Base-by-base conservation (phyloP, 768 basidiomycete species). In the Phaffia australis region DNA sequence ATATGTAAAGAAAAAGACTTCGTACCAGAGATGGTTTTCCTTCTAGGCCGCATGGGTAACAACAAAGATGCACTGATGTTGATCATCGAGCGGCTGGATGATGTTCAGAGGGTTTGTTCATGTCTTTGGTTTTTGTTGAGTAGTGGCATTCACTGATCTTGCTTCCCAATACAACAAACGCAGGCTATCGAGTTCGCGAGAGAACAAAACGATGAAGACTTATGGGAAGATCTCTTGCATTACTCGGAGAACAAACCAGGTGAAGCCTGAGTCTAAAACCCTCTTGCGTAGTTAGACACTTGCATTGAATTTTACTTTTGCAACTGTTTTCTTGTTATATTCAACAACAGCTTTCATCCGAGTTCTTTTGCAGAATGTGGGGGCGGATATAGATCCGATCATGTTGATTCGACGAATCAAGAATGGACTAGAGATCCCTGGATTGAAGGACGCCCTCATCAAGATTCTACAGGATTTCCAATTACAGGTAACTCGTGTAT, bases 111-210 rank as follows among this genome's bases (percentile, higher is more conserved):
- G 66, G 93, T 87, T 73, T 60, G 83, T 76, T 3, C 25, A 27
- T n/a, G 15, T 11, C 56, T 25, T n/a, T 49, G 14, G 3, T 16
- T 60, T 59, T 42, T 56, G 52, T 60, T 27, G 54, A 35, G 25
- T 27, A 30, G n/a, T 32, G 14, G 7, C 27, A 18, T 35, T 27
- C 2, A 56, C 46, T 23, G 29, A 27, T 1, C 23, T 46, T 15
- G 27, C 48, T 27, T 42, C 21, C 15, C 16, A 19, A 11, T 19
- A 5, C 11, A 11, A 59, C 3, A 18, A 23, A 9, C 29, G 8
- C 70, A 91, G 89, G 91, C 94, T 3, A 98, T 99, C 72, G 94
- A 97, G 66, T 99, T 99, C 70, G 94, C 93, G 2, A 94, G 93
- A 73, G 92, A 97, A 75, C 94, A 97, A 75, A 87, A 85, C 61